Evolutionary conservation across 2,329 filamentous ascomycete genomes (phyloP).

Genomic region (Calonectria leucothoes): DNA sequence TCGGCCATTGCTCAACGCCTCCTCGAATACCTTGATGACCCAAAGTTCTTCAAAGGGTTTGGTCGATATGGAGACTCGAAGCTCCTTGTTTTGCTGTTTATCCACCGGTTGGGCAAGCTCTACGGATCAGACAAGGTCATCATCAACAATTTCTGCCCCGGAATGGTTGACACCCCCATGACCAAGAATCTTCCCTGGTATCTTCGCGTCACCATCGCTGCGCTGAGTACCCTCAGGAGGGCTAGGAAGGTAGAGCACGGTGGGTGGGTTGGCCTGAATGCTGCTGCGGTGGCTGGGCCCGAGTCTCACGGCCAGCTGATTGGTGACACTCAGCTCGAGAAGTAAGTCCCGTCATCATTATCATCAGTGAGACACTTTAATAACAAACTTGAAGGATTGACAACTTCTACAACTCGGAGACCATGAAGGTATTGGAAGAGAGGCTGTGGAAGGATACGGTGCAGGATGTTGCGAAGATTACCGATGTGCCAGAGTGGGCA

Average conservation of each 20-base stretch:
- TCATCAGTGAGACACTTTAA: too few relatives aligned
- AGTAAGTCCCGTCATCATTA: not conserved
- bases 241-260: slow-evolving; percentile 5
- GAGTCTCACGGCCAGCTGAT: slow-evolving; percentile 29
- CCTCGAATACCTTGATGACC: slow-evolving; percentile 1
- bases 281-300: slow-evolving; percentile 12
- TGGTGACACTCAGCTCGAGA: slow-evolving; percentile 5
- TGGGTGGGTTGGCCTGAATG: slow-evolving; percentile 27
- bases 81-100: slow-evolving; percentile 25
- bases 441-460: not conserved
- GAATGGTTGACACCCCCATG: slow-evolving; percentile 19
- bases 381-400: not conserved
- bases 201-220: slow-evolving; percentile 3
- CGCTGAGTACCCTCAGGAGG: slow-evolving; percentile 6
- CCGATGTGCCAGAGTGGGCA: not conserved
- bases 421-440: not conserved
- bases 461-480: not conserved
- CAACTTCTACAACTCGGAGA: not conserved
- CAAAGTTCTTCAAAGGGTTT: not conserved
- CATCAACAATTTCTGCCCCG: slow-evolving; percentile 27
- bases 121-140: slow-evolving; percentile 18
- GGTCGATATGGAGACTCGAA: slow-evolving; percentile 23
- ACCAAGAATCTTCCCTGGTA: slow-evolving; percentile 19
- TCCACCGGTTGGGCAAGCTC: slow-evolving; percentile 15
- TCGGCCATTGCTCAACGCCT: not conserved